Conservation (phyloP, 1,139 yeast species). For the Hyphopichia buzzinii region DNA sequence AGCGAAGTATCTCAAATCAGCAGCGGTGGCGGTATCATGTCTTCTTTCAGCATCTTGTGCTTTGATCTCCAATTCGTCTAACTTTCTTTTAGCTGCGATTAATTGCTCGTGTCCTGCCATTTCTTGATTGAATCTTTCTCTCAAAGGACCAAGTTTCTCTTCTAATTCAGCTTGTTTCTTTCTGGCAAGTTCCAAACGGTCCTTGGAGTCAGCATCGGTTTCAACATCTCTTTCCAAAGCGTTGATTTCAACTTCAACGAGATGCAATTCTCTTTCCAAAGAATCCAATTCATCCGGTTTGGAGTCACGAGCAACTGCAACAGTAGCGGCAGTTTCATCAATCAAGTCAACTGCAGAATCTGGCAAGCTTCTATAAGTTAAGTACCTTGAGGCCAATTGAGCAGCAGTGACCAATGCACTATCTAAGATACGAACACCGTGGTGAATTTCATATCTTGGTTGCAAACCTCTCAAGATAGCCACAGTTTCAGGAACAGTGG, state of each 20-base stretch:
- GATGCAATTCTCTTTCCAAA: conserved; percentile 86
- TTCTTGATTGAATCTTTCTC: conserved; percentile 84
- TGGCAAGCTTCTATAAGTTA: conserved; percentile 93
- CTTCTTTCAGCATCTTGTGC: conserved; percentile 97
- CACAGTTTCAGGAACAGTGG: conserved; percentile 87
- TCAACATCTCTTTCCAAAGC: conserved; percentile 96
- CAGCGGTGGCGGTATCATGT: conserved; percentile 90
- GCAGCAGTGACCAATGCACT: conserved; percentile 95
- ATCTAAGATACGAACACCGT: conserved; percentile 95
- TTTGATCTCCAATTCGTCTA: conserved; percentile 89
- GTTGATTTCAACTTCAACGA: conserved; percentile 91
- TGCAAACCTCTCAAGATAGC: conserved; percentile 96
- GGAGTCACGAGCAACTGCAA: conserved; percentile 97
- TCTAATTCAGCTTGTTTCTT: conserved; percentile 79
- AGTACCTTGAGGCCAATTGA: conserved; percentile 88
- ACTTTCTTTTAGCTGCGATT: conserved; percentile 81
- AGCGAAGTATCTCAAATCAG: conserved; percentile 94
- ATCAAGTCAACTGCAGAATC: conserved; percentile 97
- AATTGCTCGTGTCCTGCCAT: conserved; percentile 89
- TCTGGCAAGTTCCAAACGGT: conserved; percentile 75
- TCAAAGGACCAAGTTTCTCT: conserved; percentile 81
- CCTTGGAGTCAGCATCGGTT: conserved; percentile 83
- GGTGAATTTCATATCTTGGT: conserved; percentile 95
- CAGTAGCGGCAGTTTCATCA: conserved; percentile 96
- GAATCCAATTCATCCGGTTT: conserved; percentile 96